Evolutionary conservation across 169 alveolate genomes (phyloP).

Genomic region (Eimeria tenella): DNA sequence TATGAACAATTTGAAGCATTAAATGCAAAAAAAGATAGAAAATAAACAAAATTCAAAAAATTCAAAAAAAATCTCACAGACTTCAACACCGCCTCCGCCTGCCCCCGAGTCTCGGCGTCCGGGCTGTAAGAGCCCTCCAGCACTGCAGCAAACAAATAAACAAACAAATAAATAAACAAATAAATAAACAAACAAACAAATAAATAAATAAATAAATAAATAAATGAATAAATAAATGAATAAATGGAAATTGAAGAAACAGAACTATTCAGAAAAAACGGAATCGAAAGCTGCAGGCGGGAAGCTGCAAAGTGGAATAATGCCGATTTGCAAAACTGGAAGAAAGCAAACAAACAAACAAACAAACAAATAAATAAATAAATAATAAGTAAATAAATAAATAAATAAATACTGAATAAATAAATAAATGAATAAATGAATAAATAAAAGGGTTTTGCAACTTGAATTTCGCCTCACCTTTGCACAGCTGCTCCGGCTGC

Average conservation of each 20-base stretch:
- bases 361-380: neutral
- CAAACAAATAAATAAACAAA: no score
- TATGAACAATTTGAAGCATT: neutral
- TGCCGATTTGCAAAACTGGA: neutral
- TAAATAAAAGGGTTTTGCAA: neutral
- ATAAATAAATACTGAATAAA: neutral
- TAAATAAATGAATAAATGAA: neutral
- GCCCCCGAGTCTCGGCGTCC: constrained; percentile 25
- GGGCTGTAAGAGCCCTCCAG: constrained; percentile 51
- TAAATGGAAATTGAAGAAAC: no score
- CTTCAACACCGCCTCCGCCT: constrained; percentile 35
- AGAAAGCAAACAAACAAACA: no score
- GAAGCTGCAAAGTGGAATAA: neutral
- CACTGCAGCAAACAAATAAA: constrained; percentile 10
- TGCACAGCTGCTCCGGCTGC: constrained; percentile 3
- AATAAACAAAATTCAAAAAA: no score
- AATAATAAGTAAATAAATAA: neutral
- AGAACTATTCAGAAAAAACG: neutral
- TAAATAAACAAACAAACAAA: neutral
- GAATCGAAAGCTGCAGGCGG: neutral
- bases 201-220: no score
- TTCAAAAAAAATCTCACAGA: neutral
- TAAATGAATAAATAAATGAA: no score
- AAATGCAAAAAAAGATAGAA: neutral
- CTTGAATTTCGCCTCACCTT: neutral